Percentiles rank a stretch among this genome's conserved stretches.
phyloP scores from a whole-genome alignment of 2,329 filamentous ascomycete genomes.

The Bipolaris victoriae region DNA sequence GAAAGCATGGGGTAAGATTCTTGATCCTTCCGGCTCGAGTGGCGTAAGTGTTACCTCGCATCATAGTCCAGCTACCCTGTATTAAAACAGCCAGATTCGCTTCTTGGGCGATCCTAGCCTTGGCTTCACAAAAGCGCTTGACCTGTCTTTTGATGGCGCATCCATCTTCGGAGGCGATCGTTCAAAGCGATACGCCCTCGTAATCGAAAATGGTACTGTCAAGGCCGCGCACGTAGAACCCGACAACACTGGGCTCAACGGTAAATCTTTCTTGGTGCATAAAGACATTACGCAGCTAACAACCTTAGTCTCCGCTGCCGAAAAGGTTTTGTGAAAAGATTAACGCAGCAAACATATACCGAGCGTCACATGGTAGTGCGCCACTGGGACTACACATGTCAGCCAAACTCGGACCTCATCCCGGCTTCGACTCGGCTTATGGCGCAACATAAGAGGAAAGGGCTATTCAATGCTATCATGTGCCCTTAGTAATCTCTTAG shows the following conservation, averaged over 20 bases:
- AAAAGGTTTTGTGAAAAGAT: slow-evolving; percentile 36
- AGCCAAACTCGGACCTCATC: background rate
- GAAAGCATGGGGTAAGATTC: slow-evolving; percentile 82
- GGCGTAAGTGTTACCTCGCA: slow-evolving; percentile 66
- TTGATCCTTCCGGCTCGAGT: slow-evolving; percentile 76
- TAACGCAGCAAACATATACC: background rate
- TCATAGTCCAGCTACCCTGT: background rate
- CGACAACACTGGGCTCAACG: slow-evolving; percentile 81
- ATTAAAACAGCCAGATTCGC: slow-evolving; percentile 68
- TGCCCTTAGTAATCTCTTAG: background rate
- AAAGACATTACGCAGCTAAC: slow-evolving; percentile 2
- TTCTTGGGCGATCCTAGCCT: slow-evolving; percentile 85
- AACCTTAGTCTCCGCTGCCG: slow-evolving; percentile 38
- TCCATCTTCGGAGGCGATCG: slow-evolving; percentile 81
- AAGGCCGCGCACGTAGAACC: slow-evolving; percentile 82
- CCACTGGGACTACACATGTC: background rate
- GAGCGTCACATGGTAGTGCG: background rate
- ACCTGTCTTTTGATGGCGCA: slow-evolving; percentile 79
- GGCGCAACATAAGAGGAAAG: background rate
- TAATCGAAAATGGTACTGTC: slow-evolving; percentile 84
- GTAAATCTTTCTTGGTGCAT: slow-evolving; percentile 55
- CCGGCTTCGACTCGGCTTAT: background rate
- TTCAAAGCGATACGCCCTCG: slow-evolving; percentile 86
- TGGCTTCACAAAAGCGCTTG: slow-evolving; percentile 81
- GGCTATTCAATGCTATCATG: background rate